Evolutionary conservation across 139 green algal genomes (phyloP).

Genomic region (Chlorella sorokiniana): DNA sequence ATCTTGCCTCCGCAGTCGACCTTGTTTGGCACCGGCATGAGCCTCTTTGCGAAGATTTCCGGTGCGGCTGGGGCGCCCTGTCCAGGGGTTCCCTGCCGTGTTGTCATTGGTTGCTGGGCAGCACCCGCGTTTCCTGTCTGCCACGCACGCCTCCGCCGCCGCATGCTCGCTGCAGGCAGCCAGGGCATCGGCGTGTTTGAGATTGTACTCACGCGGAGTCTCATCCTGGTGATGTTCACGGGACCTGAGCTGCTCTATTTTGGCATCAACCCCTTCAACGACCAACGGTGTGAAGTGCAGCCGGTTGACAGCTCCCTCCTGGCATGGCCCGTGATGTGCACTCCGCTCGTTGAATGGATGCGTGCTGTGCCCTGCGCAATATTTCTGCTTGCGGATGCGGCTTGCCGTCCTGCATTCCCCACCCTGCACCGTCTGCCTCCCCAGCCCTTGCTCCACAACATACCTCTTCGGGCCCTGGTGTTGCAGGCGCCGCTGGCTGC

Average conservation of each 20-base stretch:
- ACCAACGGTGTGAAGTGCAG: conserved; percentile 20
- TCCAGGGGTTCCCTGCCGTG: too few species aligned
- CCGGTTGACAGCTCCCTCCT: not conserved
- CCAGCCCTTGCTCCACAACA: too few species aligned
- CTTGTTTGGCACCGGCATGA: conserved; percentile 41
- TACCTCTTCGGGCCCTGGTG: not conserved
- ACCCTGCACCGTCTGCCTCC: not conserved
- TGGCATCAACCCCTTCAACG: conserved; percentile 30
- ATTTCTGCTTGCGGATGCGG: not conserved
- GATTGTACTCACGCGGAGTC: conserved; percentile 33
- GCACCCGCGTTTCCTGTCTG: not conserved
- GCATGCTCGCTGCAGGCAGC: conserved; percentile 13
- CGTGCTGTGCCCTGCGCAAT: not conserved
- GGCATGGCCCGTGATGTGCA: not conserved
- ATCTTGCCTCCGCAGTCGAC: conserved; percentile 14
- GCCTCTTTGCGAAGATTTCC: conserved; percentile 36
- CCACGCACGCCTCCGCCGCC: too few species aligned
- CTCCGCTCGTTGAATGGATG: too few species aligned
- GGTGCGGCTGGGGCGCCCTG: conserved; percentile 4
- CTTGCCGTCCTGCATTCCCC: not conserved
- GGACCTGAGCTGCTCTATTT: conserved; percentile 21
- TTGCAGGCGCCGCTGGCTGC: conserved; percentile 31
- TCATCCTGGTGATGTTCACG: conserved; percentile 41
- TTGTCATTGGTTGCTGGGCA: too few species aligned
- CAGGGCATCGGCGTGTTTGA: conserved; percentile 33